Evolutionary conservation across 108 stramenopile species (phyloP), one percentile per base, ranked within the genome.

Genomic region (Conticribra weissflogii): DNA sequence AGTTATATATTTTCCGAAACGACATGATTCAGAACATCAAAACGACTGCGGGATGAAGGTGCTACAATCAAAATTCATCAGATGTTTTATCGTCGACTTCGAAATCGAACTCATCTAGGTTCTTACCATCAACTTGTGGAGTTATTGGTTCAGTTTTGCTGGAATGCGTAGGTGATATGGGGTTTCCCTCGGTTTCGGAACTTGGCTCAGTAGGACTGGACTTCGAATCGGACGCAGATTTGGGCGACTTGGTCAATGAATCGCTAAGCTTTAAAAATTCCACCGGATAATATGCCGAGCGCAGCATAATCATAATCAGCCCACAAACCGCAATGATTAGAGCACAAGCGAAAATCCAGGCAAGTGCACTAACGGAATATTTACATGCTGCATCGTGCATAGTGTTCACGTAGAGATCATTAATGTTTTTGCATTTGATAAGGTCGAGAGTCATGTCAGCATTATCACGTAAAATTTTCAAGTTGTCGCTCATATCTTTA

Each of bases 331-430:
- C 75, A 33, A 81, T 81, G 30, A 81, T 53, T 3, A 81, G 69
- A 9, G 74, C 49, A 5, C 66, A 62, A 30, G 72, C 67, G 32
- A 80, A 74, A 27, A 80, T 72, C 79, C 79, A 80, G 16, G 73
- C 70, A 34, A 80, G 44, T 33, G 63, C 73, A 45, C 56, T 44
- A 23, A 72, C 79, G 5, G 74, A 64, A 59, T 81, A 72, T 2
- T 74, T 76, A 54, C 79, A 81, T 48, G 68, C 68, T 25, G 79
- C 79, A 14, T 81, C 60, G 46, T 81, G 79, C 23, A 81, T 31
- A 18, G 69, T 71, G 34, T 76, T 76, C 22, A 81, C 79, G 48
- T 81, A 81, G 25, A 81, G 14, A 7, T 59, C 8, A 36, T 81
- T 81, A 23, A 81, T 63, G 50, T 75, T 74, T 41, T 51, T 47